phyloP scores from a whole-genome alignment of 2,329 filamentous ascomycete genomes.

The Hortaea sp. region DNA sequence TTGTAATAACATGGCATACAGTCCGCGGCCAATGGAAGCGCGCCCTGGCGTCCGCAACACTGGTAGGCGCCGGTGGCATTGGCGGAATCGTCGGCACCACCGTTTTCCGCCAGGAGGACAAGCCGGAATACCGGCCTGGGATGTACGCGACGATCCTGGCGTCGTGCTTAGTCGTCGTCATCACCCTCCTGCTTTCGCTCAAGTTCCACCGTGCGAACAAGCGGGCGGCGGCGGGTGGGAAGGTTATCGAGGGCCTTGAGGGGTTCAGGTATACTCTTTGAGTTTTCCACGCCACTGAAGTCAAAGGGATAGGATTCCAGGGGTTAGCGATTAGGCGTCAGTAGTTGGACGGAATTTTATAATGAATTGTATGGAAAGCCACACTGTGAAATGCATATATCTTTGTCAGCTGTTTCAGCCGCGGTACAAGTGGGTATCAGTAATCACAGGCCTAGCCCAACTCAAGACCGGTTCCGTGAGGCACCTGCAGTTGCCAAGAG shows the following conservation, averaged over 20 bases:
- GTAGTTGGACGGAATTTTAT: neutral
- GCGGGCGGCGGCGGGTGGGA: conserved; percentile 24
- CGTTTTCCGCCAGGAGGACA: conserved; percentile 25
- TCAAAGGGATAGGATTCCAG: no score
- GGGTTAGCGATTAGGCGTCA: neutral
- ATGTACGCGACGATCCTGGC: conserved; percentile 24
- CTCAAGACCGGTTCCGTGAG: neutral
- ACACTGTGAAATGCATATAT: neutral
- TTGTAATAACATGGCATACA: neutral
- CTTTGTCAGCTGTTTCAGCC: neutral
- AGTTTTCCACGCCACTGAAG: no score
- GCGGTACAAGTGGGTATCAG: neutral
- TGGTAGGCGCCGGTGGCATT: conserved; percentile 67
- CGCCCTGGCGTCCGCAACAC: conserved; percentile 64
- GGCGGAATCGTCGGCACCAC: conserved; percentile 53
- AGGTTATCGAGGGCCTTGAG: conserved; percentile 24
- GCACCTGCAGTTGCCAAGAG: neutral
- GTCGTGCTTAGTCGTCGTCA: conserved; percentile 18
- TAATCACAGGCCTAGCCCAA: neutral
- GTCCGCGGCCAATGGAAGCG: conserved; percentile 81
- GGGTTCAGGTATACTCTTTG: conserved; percentile 28
- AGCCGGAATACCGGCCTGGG: conserved; percentile 23
- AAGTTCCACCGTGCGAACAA: conserved; percentile 27
- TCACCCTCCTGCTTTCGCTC: conserved; percentile 19
- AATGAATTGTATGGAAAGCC: neutral